Conservation (phyloP, 2,329 filamentous ascomycete species). For the Lomentospora prolificans region DNA sequence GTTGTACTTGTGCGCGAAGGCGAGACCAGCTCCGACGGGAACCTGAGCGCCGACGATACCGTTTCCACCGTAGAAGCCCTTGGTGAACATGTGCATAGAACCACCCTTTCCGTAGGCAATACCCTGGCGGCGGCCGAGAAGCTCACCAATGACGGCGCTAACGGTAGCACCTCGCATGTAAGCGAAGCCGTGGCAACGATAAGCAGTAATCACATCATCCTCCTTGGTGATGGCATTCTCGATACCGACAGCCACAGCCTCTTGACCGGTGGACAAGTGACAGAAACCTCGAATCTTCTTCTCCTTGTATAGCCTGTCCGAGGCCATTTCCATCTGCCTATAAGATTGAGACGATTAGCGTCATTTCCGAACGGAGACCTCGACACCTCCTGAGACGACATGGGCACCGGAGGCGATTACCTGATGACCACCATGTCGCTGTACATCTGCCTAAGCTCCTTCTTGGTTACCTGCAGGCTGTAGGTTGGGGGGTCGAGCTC, state of each 20-base stretch:
- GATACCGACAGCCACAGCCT: conserved; percentile 94
- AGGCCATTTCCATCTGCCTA: conserved; percentile 99
- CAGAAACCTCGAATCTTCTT: conserved; percentile 99
- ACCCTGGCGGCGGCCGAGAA: conserved; percentile 88
- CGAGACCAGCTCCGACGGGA: conserved; percentile 89
- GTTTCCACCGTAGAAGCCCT: conserved; percentile 97
- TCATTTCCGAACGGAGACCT: conserved; percentile 7
- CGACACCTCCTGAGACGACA: background rate
- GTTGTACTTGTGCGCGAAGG: conserved; percentile 94
- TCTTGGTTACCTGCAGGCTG: conserved; percentile 89
- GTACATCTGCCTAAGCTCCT: conserved; percentile 98
- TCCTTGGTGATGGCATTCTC: conserved; percentile 87
- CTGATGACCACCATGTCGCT: conserved; percentile 90
- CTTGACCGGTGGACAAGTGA: conserved; percentile 94
- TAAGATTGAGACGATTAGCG: conserved; percentile 1
- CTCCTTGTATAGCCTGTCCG: conserved; percentile 98
- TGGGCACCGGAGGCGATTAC: conserved; percentile 37
- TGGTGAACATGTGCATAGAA: conserved; percentile 99
- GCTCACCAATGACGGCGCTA: conserved; percentile 89
- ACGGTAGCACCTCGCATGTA: conserved; percentile 89
- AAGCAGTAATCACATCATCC: conserved; percentile 94
- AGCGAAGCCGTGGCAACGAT: conserved; percentile 98
- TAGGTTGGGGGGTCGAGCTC: conserved; percentile 94
- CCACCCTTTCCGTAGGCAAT: conserved; percentile 98
- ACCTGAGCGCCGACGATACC: conserved; percentile 99